Base-by-base conservation (phyloP, 306 rosid species). In the Vachellia collinsii region DNA sequence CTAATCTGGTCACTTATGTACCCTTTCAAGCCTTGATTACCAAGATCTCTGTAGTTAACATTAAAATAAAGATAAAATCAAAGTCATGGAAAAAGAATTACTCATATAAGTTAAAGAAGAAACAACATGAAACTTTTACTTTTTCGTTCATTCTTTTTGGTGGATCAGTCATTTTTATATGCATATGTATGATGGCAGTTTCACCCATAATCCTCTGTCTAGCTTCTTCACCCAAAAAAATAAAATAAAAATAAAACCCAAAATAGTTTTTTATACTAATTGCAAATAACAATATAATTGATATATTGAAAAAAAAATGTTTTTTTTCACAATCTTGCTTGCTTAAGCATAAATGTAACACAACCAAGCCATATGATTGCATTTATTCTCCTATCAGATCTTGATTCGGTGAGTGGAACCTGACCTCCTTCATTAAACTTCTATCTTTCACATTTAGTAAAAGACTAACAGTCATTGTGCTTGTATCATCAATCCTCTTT, bases 1-100 rank as follows among this genome's bases (percentile, higher is more conserved):
- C 87, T 84, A 83, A 93, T 95, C 84, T 88, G 90, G 75, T 89
- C 96, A 78, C 91, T 90, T 78, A 93, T 90, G 83, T 59, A 80
- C 78, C 98, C 99, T 88, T 93, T 93, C 88, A 95, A 90, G 71
- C 98, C 99, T 88, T 93, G 99, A 82, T 93, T 91, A 70, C 96
- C 98, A 70, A 95, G 94, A 80, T 95, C 96, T 73, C 99, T 95
- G 94, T 79, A 84, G 83, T 73, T 65, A 56, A 39, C 75, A 76
- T 61, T 56, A 43, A 70, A 81, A 81, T 73, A 83, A 74, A 56
- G 68, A 59, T 63, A 44, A 77, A 76, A 81, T 73, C 62, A 77
- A 43, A 66, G 42, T 11, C 42, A 70, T 58, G 38, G 72, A 7
- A 37, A 36, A 67, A 17, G 65, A 79, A 80, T 29, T 56, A 29